A percentile compares a stretch with the other conserved stretches of the same genome.
Evolutionary conservation across 495 filamentous ascomycete genomes (phyloP).

Genomic region (Apiosordaria backusii): DNA sequence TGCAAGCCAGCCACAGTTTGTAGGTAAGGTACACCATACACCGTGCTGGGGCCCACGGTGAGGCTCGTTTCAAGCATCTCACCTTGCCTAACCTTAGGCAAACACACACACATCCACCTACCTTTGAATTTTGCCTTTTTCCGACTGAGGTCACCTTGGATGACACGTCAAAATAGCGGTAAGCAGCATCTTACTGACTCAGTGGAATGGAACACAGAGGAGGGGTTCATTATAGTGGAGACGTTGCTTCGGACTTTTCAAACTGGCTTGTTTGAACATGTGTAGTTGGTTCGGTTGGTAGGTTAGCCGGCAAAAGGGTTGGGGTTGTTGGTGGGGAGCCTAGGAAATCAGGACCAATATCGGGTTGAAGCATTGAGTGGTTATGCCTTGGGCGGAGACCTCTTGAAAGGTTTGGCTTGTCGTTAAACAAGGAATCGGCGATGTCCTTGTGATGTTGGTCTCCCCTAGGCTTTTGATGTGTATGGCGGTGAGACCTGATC

Average conservation of each 20-base stretch:
- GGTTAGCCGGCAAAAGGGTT: background rate
- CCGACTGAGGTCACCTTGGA: background rate
- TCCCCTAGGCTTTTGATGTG: background rate
- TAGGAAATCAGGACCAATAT: background rate
- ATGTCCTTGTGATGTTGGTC: background rate
- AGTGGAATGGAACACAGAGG: background rate
- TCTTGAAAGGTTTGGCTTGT: background rate
- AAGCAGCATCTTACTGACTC: background rate
- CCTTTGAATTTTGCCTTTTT: background rate
- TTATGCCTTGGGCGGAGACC: background rate
- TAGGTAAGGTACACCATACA: too few relatives aligned
- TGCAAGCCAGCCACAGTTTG: background rate
- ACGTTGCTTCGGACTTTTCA: background rate
- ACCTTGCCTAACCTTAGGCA: background rate
- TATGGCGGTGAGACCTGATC: background rate
- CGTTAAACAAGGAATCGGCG: background rate
- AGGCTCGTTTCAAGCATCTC: background rate
- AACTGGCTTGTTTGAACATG: background rate
- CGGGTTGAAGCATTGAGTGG: background rate
- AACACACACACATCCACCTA: too few relatives aligned
- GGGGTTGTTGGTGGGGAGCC: background rate
- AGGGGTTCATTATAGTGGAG: background rate
- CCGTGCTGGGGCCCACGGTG: too few relatives aligned
- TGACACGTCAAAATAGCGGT: background rate
- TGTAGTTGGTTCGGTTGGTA: background rate